A percentile compares a stretch with the other conserved stretches of the same genome.
Conservation (phyloP, 192 early-diverging fungal genomes). For the Phlyctochytrium arcticum region DNA sequence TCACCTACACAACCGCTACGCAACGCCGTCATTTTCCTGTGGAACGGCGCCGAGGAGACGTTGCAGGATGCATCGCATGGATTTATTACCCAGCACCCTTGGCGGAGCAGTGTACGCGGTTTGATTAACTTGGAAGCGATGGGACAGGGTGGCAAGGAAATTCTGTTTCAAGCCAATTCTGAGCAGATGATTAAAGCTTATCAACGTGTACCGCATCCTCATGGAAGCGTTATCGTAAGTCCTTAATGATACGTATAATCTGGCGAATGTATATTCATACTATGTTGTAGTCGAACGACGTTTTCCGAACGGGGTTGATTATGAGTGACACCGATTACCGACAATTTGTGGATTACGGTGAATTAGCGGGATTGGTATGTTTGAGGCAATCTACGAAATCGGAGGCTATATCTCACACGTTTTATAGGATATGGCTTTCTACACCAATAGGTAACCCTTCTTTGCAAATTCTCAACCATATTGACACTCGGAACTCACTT, state of each 20-base stretch:
- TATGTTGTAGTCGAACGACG: slow-evolving; percentile 31
- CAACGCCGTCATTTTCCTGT: slow-evolving; percentile 46
- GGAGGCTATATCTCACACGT: too few species aligned
- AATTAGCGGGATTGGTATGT: slow-evolving; percentile 39
- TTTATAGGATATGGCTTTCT: slow-evolving; percentile 62
- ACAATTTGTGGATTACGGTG: slow-evolving; percentile 69
- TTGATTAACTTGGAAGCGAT: slow-evolving; percentile 77
- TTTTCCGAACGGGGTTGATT: slow-evolving; percentile 53
- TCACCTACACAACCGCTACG: slow-evolving; percentile 22
- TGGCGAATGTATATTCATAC: background rate
- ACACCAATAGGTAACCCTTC: slow-evolving; percentile 56
- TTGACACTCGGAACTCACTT: too few species aligned
- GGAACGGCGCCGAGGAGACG: slow-evolving; percentile 75
- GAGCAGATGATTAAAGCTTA: slow-evolving; percentile 66
- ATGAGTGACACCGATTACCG: slow-evolving; percentile 73
- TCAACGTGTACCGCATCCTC: slow-evolving; percentile 55
- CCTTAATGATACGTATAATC: background rate
- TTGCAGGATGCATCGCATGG: slow-evolving; percentile 72
- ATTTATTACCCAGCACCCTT: slow-evolving; percentile 59
- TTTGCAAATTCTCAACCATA: background rate
- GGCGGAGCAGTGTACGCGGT: slow-evolving; percentile 40
- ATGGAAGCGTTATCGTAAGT: slow-evolving; percentile 57
- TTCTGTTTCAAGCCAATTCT: slow-evolving; percentile 75
- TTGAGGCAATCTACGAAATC: too few species aligned
- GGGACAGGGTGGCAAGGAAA: slow-evolving; percentile 61